Percentiles rank a stretch among this genome's conserved stretches.
Conservation (phyloP, 305 asterid genomes). For the Solanum hybrid region DNA sequence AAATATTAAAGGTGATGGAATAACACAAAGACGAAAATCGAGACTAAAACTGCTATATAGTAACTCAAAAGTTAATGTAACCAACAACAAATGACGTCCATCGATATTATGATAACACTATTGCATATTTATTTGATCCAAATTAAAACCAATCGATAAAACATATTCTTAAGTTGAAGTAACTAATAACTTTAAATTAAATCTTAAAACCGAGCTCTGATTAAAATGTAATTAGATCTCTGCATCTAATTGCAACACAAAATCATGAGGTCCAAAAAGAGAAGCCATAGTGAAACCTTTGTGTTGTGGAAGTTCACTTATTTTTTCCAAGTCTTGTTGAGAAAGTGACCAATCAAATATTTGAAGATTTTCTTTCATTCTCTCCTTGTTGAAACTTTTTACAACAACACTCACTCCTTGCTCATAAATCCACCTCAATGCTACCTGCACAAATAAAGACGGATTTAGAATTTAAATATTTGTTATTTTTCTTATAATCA, state of each 20-base stretch:
- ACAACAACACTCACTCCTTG: slow-evolving; percentile 38
- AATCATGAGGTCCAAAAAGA: slow-evolving; percentile 23
- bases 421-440: slow-evolving; percentile 45
- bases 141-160: too few species aligned
- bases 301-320: slow-evolving; percentile 27
- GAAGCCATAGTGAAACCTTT: slow-evolving; percentile 28
- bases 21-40: background rate
- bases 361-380: slow-evolving; percentile 38
- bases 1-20: background rate
- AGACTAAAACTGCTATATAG: background rate
- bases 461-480: background rate
- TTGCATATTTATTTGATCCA: too few species aligned
- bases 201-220: background rate
- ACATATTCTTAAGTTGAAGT: background rate
- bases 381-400: slow-evolving; percentile 45
- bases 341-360: slow-evolving; percentile 44
- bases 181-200: background rate
- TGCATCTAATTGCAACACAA: slow-evolving; percentile 29
- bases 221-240: slow-evolving; percentile 6
- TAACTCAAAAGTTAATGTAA: background rate
- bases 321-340: slow-evolving; percentile 26
- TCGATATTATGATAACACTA: background rate
- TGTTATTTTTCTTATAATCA: background rate
- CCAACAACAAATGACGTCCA: background rate
- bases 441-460: slow-evolving; percentile 21